Evolutionary conservation across 768 basidiomycete species (phyloP).

Genomic region (Pleurotus tuber-regium): DNA sequence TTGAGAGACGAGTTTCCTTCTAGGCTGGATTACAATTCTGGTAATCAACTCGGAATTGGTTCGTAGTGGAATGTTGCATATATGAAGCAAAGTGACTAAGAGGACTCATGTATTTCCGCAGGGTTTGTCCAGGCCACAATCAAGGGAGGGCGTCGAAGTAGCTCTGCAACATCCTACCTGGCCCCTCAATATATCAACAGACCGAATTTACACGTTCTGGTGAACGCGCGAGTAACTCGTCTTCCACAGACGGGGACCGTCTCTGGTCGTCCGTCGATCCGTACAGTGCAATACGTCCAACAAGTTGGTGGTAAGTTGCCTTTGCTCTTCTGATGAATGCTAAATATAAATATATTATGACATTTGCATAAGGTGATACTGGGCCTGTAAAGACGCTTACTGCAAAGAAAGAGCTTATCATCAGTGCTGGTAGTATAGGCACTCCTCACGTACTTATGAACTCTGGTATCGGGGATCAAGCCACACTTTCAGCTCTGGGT

Average conservation of each 20-base stretch:
- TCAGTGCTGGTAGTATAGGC: constrained; percentile 27
- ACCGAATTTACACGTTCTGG: constrained; percentile 24
- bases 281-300: constrained; percentile 18
- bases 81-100: too few relatives aligned
- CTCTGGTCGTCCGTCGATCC: constrained; percentile 14
- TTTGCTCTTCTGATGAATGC: too few relatives aligned
- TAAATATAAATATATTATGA: too few relatives aligned
- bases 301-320: too few relatives aligned
- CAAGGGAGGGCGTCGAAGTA: constrained; percentile 17
- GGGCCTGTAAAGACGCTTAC: background rate
- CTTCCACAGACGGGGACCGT: constrained; percentile 5
- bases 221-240: constrained; percentile 16
- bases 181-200: constrained; percentile 20
- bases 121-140: constrained; percentile 19
- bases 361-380: too few relatives aligned
- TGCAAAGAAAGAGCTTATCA: constrained; percentile 22
- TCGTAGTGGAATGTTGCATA: too few relatives aligned
- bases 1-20: constrained; percentile 22
- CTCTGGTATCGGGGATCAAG: constrained; percentile 24
- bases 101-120: too few relatives aligned
- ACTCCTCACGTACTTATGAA: constrained; percentile 22
- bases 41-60: constrained; percentile 26
- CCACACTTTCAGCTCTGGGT: constrained; percentile 7
- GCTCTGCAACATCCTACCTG: constrained; percentile 24
- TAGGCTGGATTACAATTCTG: constrained; percentile 28